Conservation (phyloP, 305 asterid species). For the Solanum hybrid region DNA sequence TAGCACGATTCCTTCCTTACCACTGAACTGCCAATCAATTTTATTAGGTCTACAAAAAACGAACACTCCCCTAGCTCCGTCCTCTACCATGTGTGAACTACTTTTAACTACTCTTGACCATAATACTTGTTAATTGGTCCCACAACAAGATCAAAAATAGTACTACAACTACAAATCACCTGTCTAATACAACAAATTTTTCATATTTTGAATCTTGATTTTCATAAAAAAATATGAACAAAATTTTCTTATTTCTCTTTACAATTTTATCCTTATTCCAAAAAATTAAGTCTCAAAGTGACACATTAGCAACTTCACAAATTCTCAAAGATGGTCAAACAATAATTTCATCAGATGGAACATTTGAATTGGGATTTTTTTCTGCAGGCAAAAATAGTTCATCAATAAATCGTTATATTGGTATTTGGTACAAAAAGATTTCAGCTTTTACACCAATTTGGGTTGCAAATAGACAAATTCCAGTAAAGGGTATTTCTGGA, state of each 20-base stretch:
- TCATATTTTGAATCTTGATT: not conserved
- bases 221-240: not conserved
- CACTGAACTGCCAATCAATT: not conserved
- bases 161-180: not conserved
- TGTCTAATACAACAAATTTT: not conserved
- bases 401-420: not conserved
- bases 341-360: constrained; percentile 4
- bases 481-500: not conserved
- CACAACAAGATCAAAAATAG: not conserved
- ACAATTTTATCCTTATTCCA: not conserved
- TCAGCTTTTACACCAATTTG: constrained; percentile 8
- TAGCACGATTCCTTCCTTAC: not conserved
- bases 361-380: constrained; percentile 13
- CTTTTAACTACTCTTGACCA: not conserved
- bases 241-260: not conserved
- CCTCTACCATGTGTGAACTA: not conserved
- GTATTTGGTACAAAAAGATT: constrained; percentile 14
- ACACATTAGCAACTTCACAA: not conserved
- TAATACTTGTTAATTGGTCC: not conserved
- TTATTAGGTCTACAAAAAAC: fast-evolving
- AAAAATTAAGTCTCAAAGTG: not conserved
- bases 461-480: constrained; percentile 15
- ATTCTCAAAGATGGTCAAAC: constrained; percentile 5
- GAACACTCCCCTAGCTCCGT: fast-evolving
- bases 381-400: not conserved